Conservation (phyloP, 2,329 filamentous ascomycete genomes). For the Alternaria triticina region DNA sequence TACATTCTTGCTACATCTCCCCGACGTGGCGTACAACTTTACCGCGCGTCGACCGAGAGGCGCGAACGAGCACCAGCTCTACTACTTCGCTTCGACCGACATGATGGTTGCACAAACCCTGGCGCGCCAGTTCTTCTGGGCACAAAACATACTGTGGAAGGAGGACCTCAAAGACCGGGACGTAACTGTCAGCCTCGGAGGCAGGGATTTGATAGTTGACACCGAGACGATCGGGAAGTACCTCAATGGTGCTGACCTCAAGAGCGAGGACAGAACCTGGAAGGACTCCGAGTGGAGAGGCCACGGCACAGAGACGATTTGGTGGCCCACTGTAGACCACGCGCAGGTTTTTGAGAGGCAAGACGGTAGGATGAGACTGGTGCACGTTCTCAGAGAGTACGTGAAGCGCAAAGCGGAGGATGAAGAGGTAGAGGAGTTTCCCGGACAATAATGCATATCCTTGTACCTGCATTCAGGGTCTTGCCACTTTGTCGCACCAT, state of each 20-base stretch:
- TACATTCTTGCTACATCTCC: constrained; percentile 70
- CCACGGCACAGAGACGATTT: constrained; percentile 62
- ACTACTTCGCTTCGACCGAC: constrained; percentile 73
- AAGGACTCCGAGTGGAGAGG: constrained; percentile 46
- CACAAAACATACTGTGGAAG: constrained; percentile 72
- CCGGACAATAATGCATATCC: not conserved
- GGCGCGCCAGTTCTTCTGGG: constrained; percentile 73
- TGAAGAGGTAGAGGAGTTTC: constrained; percentile 10
- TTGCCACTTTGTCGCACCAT: constrained; percentile 3
- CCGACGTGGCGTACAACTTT: constrained; percentile 76
- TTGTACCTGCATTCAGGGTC: not conserved
- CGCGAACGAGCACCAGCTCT: constrained; percentile 74
- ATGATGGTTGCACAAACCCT: constrained; percentile 70
- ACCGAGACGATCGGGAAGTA: constrained; percentile 65
- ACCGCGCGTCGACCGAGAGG: constrained; percentile 35
- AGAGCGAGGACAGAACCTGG: constrained; percentile 37
- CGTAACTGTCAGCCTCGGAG: constrained; percentile 65
- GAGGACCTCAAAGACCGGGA: constrained; percentile 61
- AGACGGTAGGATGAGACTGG: constrained; percentile 33
- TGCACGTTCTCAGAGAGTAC: constrained; percentile 35
- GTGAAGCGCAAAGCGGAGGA: constrained; percentile 13
- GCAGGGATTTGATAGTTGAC: constrained; percentile 69
- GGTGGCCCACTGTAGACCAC: constrained; percentile 68
- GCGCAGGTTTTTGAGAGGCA: constrained; percentile 58
- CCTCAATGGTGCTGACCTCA: constrained; percentile 51